phyloP scores from a whole-genome alignment of 202 grass and related monocot genomes.

The Elaeis oleifera region DNA sequence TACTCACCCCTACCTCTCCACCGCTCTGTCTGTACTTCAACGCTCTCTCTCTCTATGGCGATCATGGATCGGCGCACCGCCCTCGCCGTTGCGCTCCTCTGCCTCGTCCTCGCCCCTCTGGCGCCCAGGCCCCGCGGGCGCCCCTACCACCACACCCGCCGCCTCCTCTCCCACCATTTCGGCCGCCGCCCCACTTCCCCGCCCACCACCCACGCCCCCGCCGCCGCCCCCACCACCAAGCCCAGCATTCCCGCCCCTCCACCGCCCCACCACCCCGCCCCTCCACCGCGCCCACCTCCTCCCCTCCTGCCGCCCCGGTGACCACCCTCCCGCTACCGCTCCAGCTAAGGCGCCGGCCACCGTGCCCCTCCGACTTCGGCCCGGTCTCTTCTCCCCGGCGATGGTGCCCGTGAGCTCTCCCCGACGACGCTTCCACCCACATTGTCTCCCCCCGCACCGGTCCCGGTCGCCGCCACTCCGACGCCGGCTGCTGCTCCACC shows the following conservation, averaged over 20 bases:
- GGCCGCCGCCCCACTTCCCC: not conserved
- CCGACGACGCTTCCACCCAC: not conserved
- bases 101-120: not conserved
- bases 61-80: slow-evolving; percentile 3
- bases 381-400: not conserved
- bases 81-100: not conserved
- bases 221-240: not conserved
- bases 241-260: not conserved
- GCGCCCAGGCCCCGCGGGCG: not conserved
- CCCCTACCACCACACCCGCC: too few species aligned
- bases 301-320: not conserved
- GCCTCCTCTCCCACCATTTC: too few species aligned
- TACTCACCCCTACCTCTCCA: too few species aligned
- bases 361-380: not conserved
- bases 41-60: too few species aligned
- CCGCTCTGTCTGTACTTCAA: too few species aligned
- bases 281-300: not conserved
- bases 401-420: not conserved
- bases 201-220: not conserved
- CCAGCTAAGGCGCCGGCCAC: not conserved
- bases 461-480: not conserved
- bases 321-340: not conserved
- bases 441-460: not conserved
- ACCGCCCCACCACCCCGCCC: not conserved
- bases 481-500: not conserved